phyloP scores from a whole-genome alignment of 2,329 filamentous ascomycete species.

The Nothopassalora personata region DNA sequence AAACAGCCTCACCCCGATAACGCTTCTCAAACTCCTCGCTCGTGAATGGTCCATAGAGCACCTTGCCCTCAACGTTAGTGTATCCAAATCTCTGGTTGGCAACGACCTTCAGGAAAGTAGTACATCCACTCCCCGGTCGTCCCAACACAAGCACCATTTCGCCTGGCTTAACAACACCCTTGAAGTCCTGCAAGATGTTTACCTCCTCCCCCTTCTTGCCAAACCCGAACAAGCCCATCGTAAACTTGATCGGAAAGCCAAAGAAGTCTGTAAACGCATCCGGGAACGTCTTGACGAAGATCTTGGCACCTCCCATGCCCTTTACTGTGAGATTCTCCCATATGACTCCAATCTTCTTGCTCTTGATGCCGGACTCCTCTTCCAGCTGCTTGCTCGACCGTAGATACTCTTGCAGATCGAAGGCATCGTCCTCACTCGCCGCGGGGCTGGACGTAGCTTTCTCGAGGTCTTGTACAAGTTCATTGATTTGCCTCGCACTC shows the following conservation, averaged over 20 bases:
- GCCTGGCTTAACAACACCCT: slow-evolving; percentile 62
- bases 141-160: slow-evolving; percentile 87
- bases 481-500: slow-evolving; percentile 31
- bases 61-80: slow-evolving; percentile 62
- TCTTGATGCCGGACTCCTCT: slow-evolving; percentile 70
- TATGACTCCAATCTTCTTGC: slow-evolving; percentile 61
- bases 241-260: slow-evolving; percentile 62
- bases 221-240: slow-evolving; percentile 57
- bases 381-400: slow-evolving; percentile 67
- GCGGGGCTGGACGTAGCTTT: slow-evolving; percentile 44
- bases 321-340: slow-evolving; percentile 61
- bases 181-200: slow-evolving; percentile 68
- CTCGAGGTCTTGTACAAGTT: slow-evolving; percentile 51
- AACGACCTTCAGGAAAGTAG: slow-evolving; percentile 51
- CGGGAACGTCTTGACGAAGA: slow-evolving; percentile 55
- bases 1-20: slow-evolving; percentile 77
- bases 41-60: slow-evolving; percentile 61
- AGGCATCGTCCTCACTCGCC: slow-evolving; percentile 41
- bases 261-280: slow-evolving; percentile 63
- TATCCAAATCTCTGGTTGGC: slow-evolving; percentile 55
- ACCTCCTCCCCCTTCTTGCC: slow-evolving; percentile 65
- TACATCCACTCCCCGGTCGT: slow-evolving; percentile 60
- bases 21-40: slow-evolving; percentile 62
- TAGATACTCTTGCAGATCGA: slow-evolving; percentile 70
- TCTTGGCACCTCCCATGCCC: slow-evolving; percentile 56